Evolutionary conservation across 2,329 filamentous ascomycete species (phyloP).

Genomic region (Bipolaris sorokiniana): DNA sequence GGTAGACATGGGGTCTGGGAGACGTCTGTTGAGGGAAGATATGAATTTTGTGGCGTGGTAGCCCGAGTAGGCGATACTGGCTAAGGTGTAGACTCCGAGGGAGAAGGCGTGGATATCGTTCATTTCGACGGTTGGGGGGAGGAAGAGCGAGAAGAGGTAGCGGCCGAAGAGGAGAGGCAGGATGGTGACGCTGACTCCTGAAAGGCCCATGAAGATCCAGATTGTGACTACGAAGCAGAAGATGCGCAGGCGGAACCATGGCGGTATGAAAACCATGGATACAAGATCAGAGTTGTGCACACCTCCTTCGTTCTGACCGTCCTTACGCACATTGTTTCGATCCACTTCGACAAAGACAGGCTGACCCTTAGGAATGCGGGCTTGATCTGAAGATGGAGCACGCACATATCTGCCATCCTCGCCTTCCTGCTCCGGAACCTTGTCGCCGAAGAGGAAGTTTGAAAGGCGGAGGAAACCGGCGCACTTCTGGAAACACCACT

Average conservation of each 20-base stretch:
- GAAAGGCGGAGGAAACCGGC: constrained; percentile 80
- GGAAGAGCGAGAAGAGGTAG: constrained; percentile 72
- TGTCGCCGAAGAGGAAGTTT: constrained; percentile 90
- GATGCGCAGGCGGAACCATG: constrained; percentile 79
- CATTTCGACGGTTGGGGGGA: constrained; percentile 69
- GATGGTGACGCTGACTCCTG: constrained; percentile 84
- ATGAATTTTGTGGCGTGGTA: constrained; percentile 58
- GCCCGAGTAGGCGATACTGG: constrained; percentile 65
- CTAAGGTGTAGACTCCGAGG: constrained; percentile 82
- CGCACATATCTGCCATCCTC: constrained; percentile 82
- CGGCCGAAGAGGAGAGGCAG: constrained; percentile 86
- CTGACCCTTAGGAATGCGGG: constrained; percentile 86
- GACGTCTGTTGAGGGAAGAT: constrained; percentile 31
- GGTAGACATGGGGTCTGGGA: constrained; percentile 41
- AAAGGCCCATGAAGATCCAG: constrained; percentile 90
- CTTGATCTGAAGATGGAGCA: constrained; percentile 92
- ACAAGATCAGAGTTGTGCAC: constrained; percentile 54
- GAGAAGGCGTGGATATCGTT: constrained; percentile 98
- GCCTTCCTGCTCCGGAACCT: constrained; percentile 81
- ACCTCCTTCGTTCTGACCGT: constrained; percentile 57
- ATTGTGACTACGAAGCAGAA: constrained; percentile 86
- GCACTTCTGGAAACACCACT: constrained; percentile 94
- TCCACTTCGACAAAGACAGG: constrained; percentile 80
- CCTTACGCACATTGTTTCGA: constrained; percentile 68
- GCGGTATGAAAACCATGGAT: constrained; percentile 73